Conservation (phyloP, 306 rosid genomes). For the Abrus pulchellus region DNA sequence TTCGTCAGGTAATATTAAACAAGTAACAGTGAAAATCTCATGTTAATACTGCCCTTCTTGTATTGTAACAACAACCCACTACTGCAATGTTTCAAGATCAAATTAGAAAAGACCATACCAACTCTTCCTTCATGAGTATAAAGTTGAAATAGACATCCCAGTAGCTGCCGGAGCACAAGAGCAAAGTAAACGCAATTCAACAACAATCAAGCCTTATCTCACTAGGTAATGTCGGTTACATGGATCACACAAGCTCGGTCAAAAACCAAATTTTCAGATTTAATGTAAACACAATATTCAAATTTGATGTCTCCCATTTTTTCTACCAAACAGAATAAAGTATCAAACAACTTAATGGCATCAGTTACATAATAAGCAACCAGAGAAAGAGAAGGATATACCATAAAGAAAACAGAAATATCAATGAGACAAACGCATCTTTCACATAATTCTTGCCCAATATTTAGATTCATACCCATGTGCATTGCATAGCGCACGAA, state of each 20-base stretch:
- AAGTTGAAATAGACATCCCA: neutral
- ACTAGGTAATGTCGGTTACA: too few species aligned
- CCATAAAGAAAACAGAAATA: constrained; percentile 8
- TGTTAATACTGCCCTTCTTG: neutral
- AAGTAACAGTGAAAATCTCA: neutral
- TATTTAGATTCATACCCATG: constrained; percentile 72
- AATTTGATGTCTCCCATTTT: constrained; percentile 10
- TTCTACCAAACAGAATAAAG: constrained; percentile 20
- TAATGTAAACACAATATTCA: neutral
- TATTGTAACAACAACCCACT: neutral
- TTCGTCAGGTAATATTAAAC: neutral
- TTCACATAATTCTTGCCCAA: constrained; percentile 24
- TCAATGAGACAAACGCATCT: constrained; percentile 16
- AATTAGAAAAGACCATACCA: neutral
- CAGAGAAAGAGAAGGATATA: constrained; percentile 21
- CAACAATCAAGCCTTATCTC: too few species aligned
- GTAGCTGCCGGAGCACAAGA: neutral
- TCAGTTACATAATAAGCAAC: constrained; percentile 5
- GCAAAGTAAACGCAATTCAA: constrained; percentile 15
- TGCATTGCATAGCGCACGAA: constrained; percentile 75
- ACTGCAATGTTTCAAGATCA: neutral
- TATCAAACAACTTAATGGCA: neutral
- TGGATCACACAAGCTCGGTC: too few species aligned
- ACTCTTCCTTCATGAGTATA: constrained; percentile 8
- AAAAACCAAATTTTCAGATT: too few species aligned